Evolutionary conservation across 768 basidiomycete species (phyloP).

Genomic region (Scleroderma bovista): DNA sequence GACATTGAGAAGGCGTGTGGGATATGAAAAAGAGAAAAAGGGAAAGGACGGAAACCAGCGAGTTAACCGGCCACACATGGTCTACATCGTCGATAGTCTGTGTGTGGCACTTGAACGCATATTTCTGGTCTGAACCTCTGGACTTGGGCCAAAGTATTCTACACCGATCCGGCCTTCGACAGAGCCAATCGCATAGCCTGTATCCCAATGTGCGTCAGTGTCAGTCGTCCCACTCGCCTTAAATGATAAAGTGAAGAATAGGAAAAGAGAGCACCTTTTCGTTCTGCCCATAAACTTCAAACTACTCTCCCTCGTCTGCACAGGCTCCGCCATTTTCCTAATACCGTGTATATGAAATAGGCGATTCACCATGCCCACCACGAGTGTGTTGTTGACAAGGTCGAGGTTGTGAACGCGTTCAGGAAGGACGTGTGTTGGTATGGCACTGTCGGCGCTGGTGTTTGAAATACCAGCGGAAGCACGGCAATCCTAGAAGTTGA

Average conservation of each 20-base stretch:
- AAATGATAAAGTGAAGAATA: too few species aligned
- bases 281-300: conserved; percentile 93
- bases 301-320: conserved; percentile 84
- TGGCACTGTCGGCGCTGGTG: conserved; percentile 31
- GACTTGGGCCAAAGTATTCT: conserved; percentile 88
- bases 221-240: too few species aligned
- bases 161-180: conserved; percentile 97
- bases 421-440: conserved; percentile 59
- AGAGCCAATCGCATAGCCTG: conserved; percentile 89
- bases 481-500: conserved; percentile 86
- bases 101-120: conserved; percentile 96
- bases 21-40: too few species aligned
- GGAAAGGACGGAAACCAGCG: conserved; percentile 83
- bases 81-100: conserved; percentile 87
- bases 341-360: conserved; percentile 88
- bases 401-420: conserved; percentile 86
- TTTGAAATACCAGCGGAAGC: conserved; percentile 29
- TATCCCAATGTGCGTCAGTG: too few species aligned
- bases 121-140: conserved; percentile 68
- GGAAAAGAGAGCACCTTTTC: conserved; percentile 58
- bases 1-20: conserved; percentile 17
- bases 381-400: conserved; percentile 69
- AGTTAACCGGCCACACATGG: conserved; percentile 95
- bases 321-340: conserved; percentile 67
- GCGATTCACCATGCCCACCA: conserved; percentile 90